A percentile compares a stretch with the other conserved stretches of the same genome.
These are phyloP conservation scores for Torulaspora franciscae DNA, from an alignment of 805 yeast species.

Conservation along the genomic window DNA sequence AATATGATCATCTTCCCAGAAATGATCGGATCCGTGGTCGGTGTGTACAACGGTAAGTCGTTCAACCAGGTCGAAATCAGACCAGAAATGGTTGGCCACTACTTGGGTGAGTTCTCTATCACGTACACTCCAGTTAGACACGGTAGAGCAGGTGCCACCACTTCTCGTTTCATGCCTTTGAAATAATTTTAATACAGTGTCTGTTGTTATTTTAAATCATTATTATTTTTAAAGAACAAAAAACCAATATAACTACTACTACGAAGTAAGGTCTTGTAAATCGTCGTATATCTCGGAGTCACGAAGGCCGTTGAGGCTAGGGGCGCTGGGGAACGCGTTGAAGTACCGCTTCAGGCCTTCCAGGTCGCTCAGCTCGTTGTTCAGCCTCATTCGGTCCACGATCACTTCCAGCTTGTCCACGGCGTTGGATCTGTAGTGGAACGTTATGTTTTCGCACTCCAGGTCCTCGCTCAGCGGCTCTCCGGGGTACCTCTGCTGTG, in stretches of 20 bases:
- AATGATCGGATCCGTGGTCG: conserved; percentile 98
- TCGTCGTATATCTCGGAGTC: conserved; percentile 74
- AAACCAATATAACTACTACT: background rate
- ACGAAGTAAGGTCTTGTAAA: conserved; percentile 35
- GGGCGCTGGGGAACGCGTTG: conserved; percentile 77
- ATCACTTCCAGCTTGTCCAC: conserved; percentile 47
- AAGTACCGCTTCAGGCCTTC: conserved; percentile 61
- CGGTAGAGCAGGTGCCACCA: conserved; percentile 92
- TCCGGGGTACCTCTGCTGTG: conserved; percentile 30
- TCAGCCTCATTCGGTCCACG: conserved; percentile 60
- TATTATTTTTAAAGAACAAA: conserved; percentile 1
- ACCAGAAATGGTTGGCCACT: conserved; percentile 99
- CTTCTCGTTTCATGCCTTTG: conserved; percentile 74
- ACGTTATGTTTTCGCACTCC: conserved; percentile 42
- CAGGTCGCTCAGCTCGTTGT: conserved; percentile 64
- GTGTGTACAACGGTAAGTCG: conserved; percentile 99
- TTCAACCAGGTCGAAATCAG: conserved; percentile 98
- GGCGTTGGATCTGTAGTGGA: conserved; percentile 39
- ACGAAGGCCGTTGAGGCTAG: conserved; percentile 56
- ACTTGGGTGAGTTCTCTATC: conserved; percentile 99
- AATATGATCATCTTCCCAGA: conserved; percentile 98
- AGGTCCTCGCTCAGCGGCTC: conserved; percentile 34
- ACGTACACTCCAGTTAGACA: conserved; percentile 99
- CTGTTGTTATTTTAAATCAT: conserved; percentile 3
- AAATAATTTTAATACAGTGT: conserved; percentile 36